Percentiles rank a stretch among this genome's conserved stretches.
Evolutionary conservation across 768 basidiomycete species (phyloP).

Genomic region (Termitomyces sp.): DNA sequence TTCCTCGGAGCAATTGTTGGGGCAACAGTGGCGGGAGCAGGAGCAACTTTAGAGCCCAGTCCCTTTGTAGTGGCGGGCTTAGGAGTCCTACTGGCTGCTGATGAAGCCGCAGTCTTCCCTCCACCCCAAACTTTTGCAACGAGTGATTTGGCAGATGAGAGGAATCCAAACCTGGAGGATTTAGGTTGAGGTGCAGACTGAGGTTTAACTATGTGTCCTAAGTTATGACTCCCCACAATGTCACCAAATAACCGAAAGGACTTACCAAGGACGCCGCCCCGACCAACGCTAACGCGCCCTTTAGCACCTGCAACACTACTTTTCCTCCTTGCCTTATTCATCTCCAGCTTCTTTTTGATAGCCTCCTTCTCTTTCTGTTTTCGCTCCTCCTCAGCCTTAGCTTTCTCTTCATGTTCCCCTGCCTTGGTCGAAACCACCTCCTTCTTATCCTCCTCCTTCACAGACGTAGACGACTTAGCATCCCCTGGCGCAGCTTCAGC

Average conservation of each 20-base stretch:
- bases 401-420: slow-evolving; percentile 30
- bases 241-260: slow-evolving; percentile 2
- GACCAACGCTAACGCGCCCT: slow-evolving; percentile 32
- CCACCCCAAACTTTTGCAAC: slow-evolving; percentile 73
- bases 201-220: slow-evolving; percentile 25
- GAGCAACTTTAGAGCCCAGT: slow-evolving; percentile 20
- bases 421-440: slow-evolving; percentile 23
- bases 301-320: slow-evolving; percentile 48
- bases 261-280: slow-evolving; percentile 36
- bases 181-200: slow-evolving; percentile 26
- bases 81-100: background rate
- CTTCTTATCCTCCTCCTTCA: background rate
- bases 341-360: slow-evolving; percentile 58
- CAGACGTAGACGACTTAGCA: slow-evolving; percentile 21
- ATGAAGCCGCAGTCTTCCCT: slow-evolving; percentile 25
- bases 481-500: slow-evolving; percentile 30
- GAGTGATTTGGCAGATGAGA: slow-evolving; percentile 64
- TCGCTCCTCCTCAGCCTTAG: slow-evolving; percentile 37
- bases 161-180: slow-evolving; percentile 61
- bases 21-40: slow-evolving; percentile 9
- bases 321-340: slow-evolving; percentile 60
- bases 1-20: slow-evolving; percentile 11
- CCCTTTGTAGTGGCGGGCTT: background rate
- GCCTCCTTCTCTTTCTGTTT: slow-evolving; percentile 49
- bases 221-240: background rate